Evolutionary conservation across 2,329 filamentous ascomycete genomes (phyloP).

Genomic region (Fusarium dlaminii): DNA sequence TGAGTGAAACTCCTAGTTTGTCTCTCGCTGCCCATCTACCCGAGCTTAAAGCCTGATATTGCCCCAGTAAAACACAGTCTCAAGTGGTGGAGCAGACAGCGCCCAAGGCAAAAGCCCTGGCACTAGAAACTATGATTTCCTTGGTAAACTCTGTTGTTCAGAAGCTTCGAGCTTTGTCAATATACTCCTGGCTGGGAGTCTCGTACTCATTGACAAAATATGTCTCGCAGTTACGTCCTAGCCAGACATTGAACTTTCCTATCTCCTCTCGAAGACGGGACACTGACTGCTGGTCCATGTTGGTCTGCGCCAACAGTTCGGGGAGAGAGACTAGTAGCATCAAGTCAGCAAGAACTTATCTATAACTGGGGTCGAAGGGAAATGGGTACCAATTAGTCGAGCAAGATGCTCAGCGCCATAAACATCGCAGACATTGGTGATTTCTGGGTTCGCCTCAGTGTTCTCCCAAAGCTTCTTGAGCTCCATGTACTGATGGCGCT

Average conservation of each 20-base stretch:
- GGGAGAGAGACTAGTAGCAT: slow-evolving; percentile 78
- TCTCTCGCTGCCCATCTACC: background rate
- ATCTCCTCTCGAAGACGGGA: slow-evolving; percentile 90
- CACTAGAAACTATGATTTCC: background rate
- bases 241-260: slow-evolving; percentile 84
- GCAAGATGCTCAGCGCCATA: slow-evolving; percentile 94
- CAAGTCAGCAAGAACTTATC: slow-evolving; percentile 5
- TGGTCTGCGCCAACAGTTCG: slow-evolving; percentile 94
- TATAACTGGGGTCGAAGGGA: background rate
- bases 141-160: slow-evolving; percentile 36
- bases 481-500: slow-evolving; percentile 87
- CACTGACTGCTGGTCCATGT: slow-evolving; percentile 95
- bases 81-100: background rate
- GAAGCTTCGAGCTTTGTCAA: slow-evolving; percentile 69
- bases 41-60: background rate
- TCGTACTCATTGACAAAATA: slow-evolving; percentile 86
- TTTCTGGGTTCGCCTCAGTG: slow-evolving; percentile 69
- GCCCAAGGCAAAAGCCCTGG: background rate
- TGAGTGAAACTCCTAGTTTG: background rate
- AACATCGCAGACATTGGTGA: slow-evolving; percentile 79
- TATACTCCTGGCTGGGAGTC: slow-evolving; percentile 74
- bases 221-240: slow-evolving; percentile 76
- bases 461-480: slow-evolving; percentile 76
- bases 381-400: slow-evolving; percentile 80
- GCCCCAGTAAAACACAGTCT: background rate